Base-by-base conservation (phyloP, 2,329 filamentous ascomycete genomes). In the Graphilbum sp. region DNA sequence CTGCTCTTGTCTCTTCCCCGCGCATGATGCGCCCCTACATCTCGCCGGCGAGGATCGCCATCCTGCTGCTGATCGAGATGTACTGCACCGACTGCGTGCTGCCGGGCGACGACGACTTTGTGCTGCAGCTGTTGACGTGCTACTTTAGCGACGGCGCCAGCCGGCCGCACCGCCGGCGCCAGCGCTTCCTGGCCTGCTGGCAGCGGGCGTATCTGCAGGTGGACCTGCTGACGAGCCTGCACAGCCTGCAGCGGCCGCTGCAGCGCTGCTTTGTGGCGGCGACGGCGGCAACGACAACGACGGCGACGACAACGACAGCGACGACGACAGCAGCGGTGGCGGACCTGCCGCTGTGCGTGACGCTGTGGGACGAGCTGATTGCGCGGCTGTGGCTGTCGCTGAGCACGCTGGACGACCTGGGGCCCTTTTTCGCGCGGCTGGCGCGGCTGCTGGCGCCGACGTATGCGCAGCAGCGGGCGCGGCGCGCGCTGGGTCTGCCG, bases 331-430 rank as follows among this genome's bases (percentile, higher is more conserved):
- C 27, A 12, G 13, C 27, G 13, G 27, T 12, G 13, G 7, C 27
- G 27, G 27, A 6, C 6, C 6, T 12, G 3, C 43, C 41, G 18
- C 34, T 39, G 18, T 34, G 36, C 17, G 37, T 24, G 4, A 45
- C 45, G 23, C 60, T 95, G n/a, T 90, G 87, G 75, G 86, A 96
- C 52, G 62, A 80, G 2, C 83, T 95, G 40, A 67, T 96, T 12
- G 71, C 73, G 39, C 79, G 76, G 45, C 62, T 96, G 19, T 96
- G 90, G 88, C 25, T 45, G 38, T 67, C 69, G 15, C 73, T 96
- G 46, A 75, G 87, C 51, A 88, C 80, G 17, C 69, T 92, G 11
- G 74, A 96, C 57, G 72, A 76, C 0, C 60, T 96, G n/a, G 75
- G 87, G 50, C 63, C 65, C 2, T 88, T 93, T 54, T 83, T 93